phyloP scores from a whole-genome alignment of 2,329 filamentous ascomycete species.

The Fusarium sp. region DNA sequence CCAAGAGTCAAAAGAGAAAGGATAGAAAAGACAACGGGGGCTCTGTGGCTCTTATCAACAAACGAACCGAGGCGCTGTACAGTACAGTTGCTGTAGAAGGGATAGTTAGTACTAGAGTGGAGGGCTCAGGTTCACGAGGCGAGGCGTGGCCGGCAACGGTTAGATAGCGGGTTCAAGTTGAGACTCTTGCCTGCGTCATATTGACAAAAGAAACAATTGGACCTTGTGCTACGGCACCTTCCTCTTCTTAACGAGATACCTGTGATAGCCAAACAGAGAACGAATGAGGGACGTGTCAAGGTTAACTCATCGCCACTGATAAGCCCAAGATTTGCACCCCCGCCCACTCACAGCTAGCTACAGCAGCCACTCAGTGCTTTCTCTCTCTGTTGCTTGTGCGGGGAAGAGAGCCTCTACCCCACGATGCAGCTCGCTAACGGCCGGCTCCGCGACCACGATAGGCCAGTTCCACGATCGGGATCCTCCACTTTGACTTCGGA shows the following conservation, averaged over 20 bases:
- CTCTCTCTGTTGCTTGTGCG: conserved; percentile 5
- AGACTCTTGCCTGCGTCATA: conserved; percentile 24
- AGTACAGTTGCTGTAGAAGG: not conserved
- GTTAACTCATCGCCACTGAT: conserved; percentile 35
- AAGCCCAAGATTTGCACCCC: conserved; percentile 37
- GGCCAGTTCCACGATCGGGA: conserved; percentile 40
- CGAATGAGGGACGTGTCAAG: conserved; percentile 27
- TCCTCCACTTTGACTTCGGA: conserved; percentile 39
- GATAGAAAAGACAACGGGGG: not conserved
- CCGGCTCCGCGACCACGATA: conserved; percentile 44
- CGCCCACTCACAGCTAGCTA: not conserved
- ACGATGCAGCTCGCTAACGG: conserved; percentile 36
- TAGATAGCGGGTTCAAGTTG: conserved; percentile 35
- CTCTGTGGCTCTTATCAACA: conserved; percentile 30
- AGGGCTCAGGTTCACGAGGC: conserved; percentile 19
- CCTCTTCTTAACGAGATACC: conserved; percentile 20
- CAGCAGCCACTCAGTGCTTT: conserved; percentile 4
- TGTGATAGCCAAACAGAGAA: conserved; percentile 21
- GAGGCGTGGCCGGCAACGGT: conserved; percentile 23
- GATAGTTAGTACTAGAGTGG: not conserved
- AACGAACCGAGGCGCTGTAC: conserved; percentile 24
- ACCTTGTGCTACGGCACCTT: conserved; percentile 26
- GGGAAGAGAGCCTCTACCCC: conserved; percentile 37
- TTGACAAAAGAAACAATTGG: conserved; percentile 18
- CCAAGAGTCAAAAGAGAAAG: not conserved